Percentiles rank a stretch among this genome's conserved stretches.
phyloP scores from a whole-genome alignment of 257 asterid species.

The Nicotiana knightiana region DNA sequence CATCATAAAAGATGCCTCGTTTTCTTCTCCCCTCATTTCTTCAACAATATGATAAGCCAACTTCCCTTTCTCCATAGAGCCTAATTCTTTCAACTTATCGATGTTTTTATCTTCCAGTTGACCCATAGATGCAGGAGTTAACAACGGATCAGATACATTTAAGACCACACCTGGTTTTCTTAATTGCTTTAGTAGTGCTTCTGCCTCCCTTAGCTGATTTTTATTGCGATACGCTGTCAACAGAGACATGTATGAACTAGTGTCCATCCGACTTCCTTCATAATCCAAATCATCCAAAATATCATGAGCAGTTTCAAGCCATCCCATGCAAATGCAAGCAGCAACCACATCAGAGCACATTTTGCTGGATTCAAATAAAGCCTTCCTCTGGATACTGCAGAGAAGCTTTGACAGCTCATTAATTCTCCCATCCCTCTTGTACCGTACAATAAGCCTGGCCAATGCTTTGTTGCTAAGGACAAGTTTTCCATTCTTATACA shows the following conservation, averaged over 20 bases:
- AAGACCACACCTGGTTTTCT: conserved; percentile 18
- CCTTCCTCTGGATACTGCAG: conserved; percentile 33
- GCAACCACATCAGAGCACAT: conserved; percentile 47
- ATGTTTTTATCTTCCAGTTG: conserved; percentile 19
- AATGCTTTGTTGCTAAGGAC: conserved; percentile 54
- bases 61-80: conserved; percentile 18
- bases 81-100: conserved; percentile 16
- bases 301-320: conserved; percentile 95
- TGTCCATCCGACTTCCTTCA: conserved; percentile 28
- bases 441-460: conserved; percentile 48
- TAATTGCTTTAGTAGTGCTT: conserved; percentile 43
- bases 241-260: conserved; percentile 42
- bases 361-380: conserved; percentile 21
- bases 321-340: conserved; percentile 61
- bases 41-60: conserved; percentile 39
- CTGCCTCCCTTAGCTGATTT: conserved; percentile 62
- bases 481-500: conserved; percentile 48
- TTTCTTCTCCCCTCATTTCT: conserved; percentile 36
- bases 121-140: conserved; percentile 6
- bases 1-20: conserved; percentile 20
- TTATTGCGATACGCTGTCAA: conserved; percentile 43
- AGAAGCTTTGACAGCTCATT: conserved; percentile 60
- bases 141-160: conserved; percentile 13
- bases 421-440: conserved; percentile 49
- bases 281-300: conserved; percentile 69